Base-by-base conservation (phyloP, 1,139 yeast species). In the Candida albicans region DNA sequence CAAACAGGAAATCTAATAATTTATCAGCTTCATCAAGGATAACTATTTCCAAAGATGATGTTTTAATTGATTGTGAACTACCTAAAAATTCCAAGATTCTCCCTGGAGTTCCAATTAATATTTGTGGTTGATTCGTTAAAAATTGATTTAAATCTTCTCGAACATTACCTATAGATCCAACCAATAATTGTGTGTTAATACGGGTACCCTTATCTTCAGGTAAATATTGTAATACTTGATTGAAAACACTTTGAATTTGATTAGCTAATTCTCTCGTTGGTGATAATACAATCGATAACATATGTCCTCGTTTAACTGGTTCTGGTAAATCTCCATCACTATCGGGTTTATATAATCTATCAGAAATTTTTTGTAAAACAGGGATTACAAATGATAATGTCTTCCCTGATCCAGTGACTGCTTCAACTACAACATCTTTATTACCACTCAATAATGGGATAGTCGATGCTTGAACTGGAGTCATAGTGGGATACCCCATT, bases 341-440 rank as follows among this genome's bases (percentile, higher is more conserved):
- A 15, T 51, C 53, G 33, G 55, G 52, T 32, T 64, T 53, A 41
- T 62, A 59, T 28, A 64, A 46, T 38, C 65, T 49, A 33, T 58
- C 61, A 35, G 76, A 65, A 29, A 84, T 64, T 61, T 80, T 81
- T 55, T 90, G 93, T 22, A 91, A 61, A 2, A 90, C 77, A 0
- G 99, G 99, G 3, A 93, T 75, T 8, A 82, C 81, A 64, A 87
- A 93, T 2, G 98, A 88, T 29, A 91, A 65, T 0, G 99, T 93
- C 61, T 93, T 93, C 8, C 99, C 99, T 0, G 98, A 90, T 0
- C 99, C 99, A 0, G 99, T 93, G 1, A 90, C 96, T 0, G 98
- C 90, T 59, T 91, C 96, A 2, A 90, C 97, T 8, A 95, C 96
- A 8, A 93, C 98, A 65, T 93, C 99, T 59, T 93, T 93, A 56